phyloP scores from a whole-genome alignment of 2,329 filamentous ascomycete genomes.

The Orbilia blumenaviensis region DNA sequence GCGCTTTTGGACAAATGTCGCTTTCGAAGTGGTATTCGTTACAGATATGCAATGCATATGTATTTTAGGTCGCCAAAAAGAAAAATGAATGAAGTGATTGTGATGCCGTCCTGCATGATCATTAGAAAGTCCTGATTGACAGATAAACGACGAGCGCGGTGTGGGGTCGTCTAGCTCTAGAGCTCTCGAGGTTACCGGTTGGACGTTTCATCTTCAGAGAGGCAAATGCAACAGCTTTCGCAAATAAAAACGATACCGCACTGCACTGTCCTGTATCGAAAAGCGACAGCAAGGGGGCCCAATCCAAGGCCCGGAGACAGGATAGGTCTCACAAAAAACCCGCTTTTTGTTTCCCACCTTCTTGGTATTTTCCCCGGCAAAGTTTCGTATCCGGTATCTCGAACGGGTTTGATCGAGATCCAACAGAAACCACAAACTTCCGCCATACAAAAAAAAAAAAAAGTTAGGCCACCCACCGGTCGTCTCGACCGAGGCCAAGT shows the following conservation, averaged over 20 bases:
- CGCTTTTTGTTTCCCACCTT: not conserved
- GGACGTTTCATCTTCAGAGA: not conserved
- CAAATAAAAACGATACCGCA: not conserved
- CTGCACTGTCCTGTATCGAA: not conserved
- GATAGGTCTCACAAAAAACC: not conserved
- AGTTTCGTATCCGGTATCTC: constrained; percentile 1
- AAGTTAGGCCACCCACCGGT: constrained; percentile 15
- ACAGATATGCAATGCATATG: no score
- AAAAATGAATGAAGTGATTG: no score
- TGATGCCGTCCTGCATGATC: constrained; percentile 3
- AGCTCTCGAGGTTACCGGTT: constrained; percentile 1
- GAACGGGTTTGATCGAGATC: constrained; percentile 7
- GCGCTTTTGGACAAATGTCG: not conserved
- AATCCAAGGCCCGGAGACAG: not conserved
- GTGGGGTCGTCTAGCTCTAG: not conserved
- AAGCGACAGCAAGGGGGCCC: constrained; percentile 5
- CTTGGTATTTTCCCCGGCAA: not conserved
- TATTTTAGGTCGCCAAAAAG: no score
- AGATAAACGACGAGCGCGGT: not conserved
- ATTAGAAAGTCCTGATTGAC: not conserved
- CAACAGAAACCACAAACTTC: not conserved
- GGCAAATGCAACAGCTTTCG: not conserved
- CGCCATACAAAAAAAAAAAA: not conserved
- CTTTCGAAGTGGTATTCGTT: no score
- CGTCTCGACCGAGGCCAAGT: constrained; percentile 14